Evolutionary conservation across 1,139 yeast species (phyloP), one percentile per base, ranked within the genome.

Genomic region (Hemisphaericaspora lyxosophila): DNA sequence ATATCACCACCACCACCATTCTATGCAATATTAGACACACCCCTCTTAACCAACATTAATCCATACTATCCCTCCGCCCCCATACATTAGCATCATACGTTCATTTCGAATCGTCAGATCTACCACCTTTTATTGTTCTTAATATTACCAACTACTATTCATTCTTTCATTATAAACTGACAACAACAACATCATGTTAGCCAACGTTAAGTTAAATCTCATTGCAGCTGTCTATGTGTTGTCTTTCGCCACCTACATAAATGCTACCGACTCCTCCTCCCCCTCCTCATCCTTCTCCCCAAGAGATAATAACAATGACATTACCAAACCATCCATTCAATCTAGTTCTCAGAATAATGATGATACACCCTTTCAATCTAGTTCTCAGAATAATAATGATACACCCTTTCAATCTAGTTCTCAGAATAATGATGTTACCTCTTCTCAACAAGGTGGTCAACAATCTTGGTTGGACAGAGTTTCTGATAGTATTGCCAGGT

Each of bases 141-240:
- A n/a, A n/a, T n/a, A 16, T 13, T 27, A 41, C 46, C 46, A 42
- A 40, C 44, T 42, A 38, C 31, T 22, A 33, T 39, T 40, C 44
- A 31, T 42, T 40, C 46, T 17, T 40, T 39, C 13, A 23, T 26
- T 26, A 2, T 11, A 3, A 9, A 20, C 26, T 8, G 8, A 5
- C 7, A 17, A 32, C 13, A 7, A 22, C 13, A n/a, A 11, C 11
- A 32, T 15, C 9, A 42, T 42, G 46, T 34, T 42, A n/a, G 24
- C 40, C 13, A 42, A 42, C 16, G 26, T 34, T 15, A 42, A 36
- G 22, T 43, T 41, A 25, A 41, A 35, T 35, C n/a, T 45, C 12
- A 26, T 43, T 5, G 30, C 45, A 14, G 41, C 45, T 11, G 33
- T 43, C 28, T 38, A 36, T 23, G 34, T 45, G 16, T 34, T 45